These are phyloP conservation scores for Camillea tinctor DNA, from an alignment of 2,329 filamentous ascomycete species.

Conservation along the genomic window DNA sequence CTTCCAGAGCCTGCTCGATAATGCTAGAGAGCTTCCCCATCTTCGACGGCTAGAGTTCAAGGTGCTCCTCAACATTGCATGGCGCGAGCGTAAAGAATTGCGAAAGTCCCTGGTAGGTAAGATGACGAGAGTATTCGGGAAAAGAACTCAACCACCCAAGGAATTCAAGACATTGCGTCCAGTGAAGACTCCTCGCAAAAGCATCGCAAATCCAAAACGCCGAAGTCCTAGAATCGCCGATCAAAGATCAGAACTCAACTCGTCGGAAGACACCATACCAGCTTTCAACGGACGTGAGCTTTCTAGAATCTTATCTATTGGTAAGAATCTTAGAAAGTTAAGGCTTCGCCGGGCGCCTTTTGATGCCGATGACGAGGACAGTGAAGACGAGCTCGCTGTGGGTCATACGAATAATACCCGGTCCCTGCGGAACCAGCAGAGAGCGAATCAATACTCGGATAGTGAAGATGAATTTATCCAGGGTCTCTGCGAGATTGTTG, in stretches of 20 bases:
- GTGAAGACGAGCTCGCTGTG: constrained; percentile 32
- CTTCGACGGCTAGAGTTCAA: constrained; percentile 72
- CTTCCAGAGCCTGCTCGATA: constrained; percentile 74
- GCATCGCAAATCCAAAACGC: constrained; percentile 13
- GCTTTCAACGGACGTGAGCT: constrained; percentile 10
- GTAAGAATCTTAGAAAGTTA: constrained; percentile 20
- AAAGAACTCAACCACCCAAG: constrained; percentile 18
- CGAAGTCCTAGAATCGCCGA: constrained; percentile 31
- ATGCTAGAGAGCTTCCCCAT: constrained; percentile 62
- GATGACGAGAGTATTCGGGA: constrained; percentile 62
- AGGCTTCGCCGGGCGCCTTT: constrained; percentile 14
- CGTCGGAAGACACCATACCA: constrained; percentile 13
- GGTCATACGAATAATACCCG: constrained; percentile 9
- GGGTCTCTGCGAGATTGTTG: constrained; percentile 68
- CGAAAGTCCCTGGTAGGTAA: constrained; percentile 74
- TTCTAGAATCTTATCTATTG: constrained; percentile 13
- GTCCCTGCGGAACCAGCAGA: constrained; percentile 13
- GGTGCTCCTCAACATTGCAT: constrained; percentile 75
- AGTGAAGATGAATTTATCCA: constrained; percentile 48
- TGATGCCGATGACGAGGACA: constrained; percentile 35
- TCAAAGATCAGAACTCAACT: constrained; percentile 11
- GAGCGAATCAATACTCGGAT: constrained; percentile 8
- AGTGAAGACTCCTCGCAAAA: not conserved
- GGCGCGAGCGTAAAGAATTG: constrained; percentile 79
- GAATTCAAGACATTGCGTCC: constrained; percentile 16